Evolutionary conservation across 495 filamentous ascomycete genomes (phyloP), one percentile per base, ranked within the genome.

Genomic region (Hypoxylon subgilvum): DNA sequence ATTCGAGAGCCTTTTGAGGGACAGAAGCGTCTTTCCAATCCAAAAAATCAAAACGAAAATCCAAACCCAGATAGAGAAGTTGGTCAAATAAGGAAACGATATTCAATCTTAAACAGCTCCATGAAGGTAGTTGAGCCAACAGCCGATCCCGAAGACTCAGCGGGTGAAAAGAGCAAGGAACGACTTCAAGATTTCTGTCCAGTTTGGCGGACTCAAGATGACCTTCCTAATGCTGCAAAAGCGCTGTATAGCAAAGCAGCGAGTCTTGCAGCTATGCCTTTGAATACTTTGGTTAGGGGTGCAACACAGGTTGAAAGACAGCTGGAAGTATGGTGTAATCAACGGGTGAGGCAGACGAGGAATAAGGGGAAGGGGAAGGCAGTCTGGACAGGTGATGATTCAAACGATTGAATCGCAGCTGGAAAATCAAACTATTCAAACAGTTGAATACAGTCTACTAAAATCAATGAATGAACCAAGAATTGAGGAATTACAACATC

Each of bases 171-270:
- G 13, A 65, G 60, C 21, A 66, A 75, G 16, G 67, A 67, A 9
- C 73, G 79, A 28, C 80, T 83, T 5, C 85, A 85, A 36, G 76
- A 77, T 14, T 70, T 73, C 28, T 89, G 88, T 56, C 76, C 73
- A 56, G 74, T 80, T 7, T 89, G 85, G 72, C 74, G 82, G 34
- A 76, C 62, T 17, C 74, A 76, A 56, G 77, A 82, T 8, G 82
- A 88, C 25, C 70, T 91, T 32, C 73, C 81, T 3, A 74, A 80
- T 9, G 58, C 68, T 0, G 86, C 84, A 4, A 79, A 69, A 38
- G 55, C 54, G 0, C 84, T 91, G 43, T 85, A 84, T 56, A 70
- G 79, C 45, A 67, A 77, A 27, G 82, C 79, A 10, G 85, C 86
- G 48, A 72, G 75, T 44, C 31, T 68, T 41, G 47, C 69, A 21